Base-by-base conservation (phyloP, 2,329 filamentous ascomycete genomes). In the Neonectria neomacrospora region DNA sequence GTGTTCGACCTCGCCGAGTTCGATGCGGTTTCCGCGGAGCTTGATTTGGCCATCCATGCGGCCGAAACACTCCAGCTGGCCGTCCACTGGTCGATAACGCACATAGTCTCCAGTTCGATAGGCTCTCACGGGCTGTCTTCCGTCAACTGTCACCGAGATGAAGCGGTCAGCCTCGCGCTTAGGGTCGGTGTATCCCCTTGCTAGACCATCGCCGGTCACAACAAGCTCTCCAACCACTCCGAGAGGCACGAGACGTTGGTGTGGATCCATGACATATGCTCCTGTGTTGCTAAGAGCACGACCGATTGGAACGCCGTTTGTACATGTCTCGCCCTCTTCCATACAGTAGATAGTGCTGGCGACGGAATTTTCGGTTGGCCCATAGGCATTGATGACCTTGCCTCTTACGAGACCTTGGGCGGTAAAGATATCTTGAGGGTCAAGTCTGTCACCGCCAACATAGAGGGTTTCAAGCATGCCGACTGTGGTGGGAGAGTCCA, bases 21-120 rank as follows among this genome's bases (percentile, higher is more conserved):
- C 69, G 8, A 72, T 58, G 2, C 70, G 54, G 32, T 72, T 70
- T 5, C 68, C 69, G 2, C 63, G 60, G 14, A 72, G 51, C 58
- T 72, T 71, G 51, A 71, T 67, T 55, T 72, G 69, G 0, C 52
- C 50, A 3, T 72, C 70, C 22, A 71, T 72, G 0, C 70, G 69
- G 0, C 67, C 67, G 5, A 64, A 12, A 9, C 59, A 41, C n/a
- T 41, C 37, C 1, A 41, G 37, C 16, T 41, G 37, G n/a, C 37
- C 37, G n/a, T 41, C 37, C 8, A 20, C 1, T 7, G 37, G 37
- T n/a, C 37, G n/a, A 9, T 41, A 41, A 6, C 37, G 37, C 2
- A 41, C 37, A 5, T 41, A 41, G n/a, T 41, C 37, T 41, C 37
- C 37, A 3, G 37, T 41, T 18, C 37, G 37, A 41, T 41, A 41